Percentiles rank a stretch among this genome's conserved stretches.
phyloP scores from a whole-genome alignment of 2,329 filamentous ascomycete genomes.

The Talaromyces sp. region DNA sequence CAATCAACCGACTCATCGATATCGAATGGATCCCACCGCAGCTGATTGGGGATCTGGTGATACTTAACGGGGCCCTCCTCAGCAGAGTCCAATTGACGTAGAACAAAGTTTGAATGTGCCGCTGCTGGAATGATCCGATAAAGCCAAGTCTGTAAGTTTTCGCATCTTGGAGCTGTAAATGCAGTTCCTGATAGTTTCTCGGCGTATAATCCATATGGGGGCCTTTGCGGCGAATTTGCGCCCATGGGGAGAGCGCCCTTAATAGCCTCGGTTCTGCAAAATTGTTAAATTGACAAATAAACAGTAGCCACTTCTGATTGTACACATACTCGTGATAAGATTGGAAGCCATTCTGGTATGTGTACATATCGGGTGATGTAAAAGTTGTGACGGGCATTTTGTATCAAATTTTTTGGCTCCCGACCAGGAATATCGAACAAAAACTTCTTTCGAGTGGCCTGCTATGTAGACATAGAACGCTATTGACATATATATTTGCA shows the following conservation, averaged over 20 bases:
- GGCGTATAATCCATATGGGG: constrained; percentile 72
- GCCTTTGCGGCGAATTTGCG: constrained; percentile 78
- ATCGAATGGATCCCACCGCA: constrained; percentile 76
- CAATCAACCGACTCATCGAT: constrained; percentile 40
- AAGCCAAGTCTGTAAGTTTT: constrained; percentile 69
- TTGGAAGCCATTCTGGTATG: constrained; percentile 74
- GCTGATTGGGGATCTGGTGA: constrained; percentile 73
- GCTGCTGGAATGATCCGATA: constrained; percentile 66
- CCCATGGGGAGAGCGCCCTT: constrained; percentile 71
- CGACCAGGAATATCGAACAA: background rate
- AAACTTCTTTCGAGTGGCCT: background rate
- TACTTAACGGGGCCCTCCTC: constrained; percentile 36
- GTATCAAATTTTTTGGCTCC: background rate
- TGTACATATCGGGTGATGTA: constrained; percentile 63
- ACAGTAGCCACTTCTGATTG: background rate
- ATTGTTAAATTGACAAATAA: background rate
- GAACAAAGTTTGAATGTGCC: constrained; percentile 51
- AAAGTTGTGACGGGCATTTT: constrained; percentile 64
- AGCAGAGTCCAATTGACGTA: background rate
- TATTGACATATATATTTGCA: background rate
- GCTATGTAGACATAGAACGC: background rate
- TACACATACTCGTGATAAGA: constrained; percentile 65
- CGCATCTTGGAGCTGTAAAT: constrained; percentile 65
- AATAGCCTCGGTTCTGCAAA: constrained; percentile 67
- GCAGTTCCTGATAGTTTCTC: constrained; percentile 73